phyloP scores from a whole-genome alignment of 805 yeast species.

The Barnettozyma salicaria region DNA sequence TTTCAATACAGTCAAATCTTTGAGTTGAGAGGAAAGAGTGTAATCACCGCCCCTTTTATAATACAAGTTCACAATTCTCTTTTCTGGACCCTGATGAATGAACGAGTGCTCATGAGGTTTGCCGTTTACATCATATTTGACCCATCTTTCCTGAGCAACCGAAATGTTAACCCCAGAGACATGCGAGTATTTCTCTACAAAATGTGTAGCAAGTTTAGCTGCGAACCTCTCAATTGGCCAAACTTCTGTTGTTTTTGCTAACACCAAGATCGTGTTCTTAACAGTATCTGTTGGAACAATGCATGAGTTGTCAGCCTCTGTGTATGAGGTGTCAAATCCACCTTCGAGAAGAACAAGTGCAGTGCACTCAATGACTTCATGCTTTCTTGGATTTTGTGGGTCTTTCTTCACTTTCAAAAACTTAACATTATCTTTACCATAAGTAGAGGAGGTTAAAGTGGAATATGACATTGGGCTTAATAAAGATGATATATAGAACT shows the following conservation, averaged over 20 bases:
- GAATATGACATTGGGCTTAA: constrained; percentile 22
- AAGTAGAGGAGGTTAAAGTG: constrained; percentile 45
- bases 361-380: constrained; percentile 81
- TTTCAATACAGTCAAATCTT: constrained; percentile 78
- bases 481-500: not conserved
- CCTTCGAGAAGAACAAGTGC: constrained; percentile 74
- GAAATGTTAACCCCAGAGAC: constrained; percentile 64
- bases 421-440: constrained; percentile 92
- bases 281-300: constrained; percentile 94
- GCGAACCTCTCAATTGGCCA: constrained; percentile 93
- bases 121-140: constrained; percentile 69
- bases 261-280: constrained; percentile 78
- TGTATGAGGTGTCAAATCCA: constrained; percentile 72
- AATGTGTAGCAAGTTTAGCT: constrained; percentile 76
- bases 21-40: constrained; percentile 59
- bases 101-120: constrained; percentile 79
- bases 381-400: constrained; percentile 62
- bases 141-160: constrained; percentile 74
- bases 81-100: constrained; percentile 77
- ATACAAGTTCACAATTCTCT: constrained; percentile 52
- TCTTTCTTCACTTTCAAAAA: constrained; percentile 84
- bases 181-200: constrained; percentile 69
- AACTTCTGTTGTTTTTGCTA: constrained; percentile 76
- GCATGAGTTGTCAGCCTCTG: constrained; percentile 81
- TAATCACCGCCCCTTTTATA: constrained; percentile 49